Base-by-base conservation (phyloP, 2,329 filamentous ascomycete species). In the Colletotrichum agaves region DNA sequence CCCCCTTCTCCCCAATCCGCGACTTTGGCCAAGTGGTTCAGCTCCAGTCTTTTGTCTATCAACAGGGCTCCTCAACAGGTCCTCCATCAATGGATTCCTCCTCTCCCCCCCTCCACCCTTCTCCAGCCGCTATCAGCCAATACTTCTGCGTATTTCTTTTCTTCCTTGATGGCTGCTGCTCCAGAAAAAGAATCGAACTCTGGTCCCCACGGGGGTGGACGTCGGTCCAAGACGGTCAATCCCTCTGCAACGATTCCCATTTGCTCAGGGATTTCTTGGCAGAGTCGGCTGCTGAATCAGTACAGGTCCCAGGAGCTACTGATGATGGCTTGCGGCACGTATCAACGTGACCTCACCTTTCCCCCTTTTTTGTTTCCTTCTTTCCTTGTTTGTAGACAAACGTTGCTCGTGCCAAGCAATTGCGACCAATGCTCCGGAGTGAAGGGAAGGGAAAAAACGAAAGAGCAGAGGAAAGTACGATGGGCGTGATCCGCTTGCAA, bases 201-300 rank as follows among this genome's bases (percentile, higher is more conserved):
- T 17, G 19, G 57, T 60, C 57, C 57, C 57, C 57, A 60, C 57
- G 57, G 57, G 57, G 57, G 57, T 52, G 57, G 57, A 60, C 57
- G 44, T 10, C 5, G 19, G 35, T 27, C 27, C 37, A 44, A 21
- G 33, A 19, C 8, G 44, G 44, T 49, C 44, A 49, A 60, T 50
- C 46, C 19, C 57, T 60, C 57, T 60, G 44, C 35, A 31, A 50
- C 44, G 44, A 39, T 43, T 41, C 21, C 57, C 57, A 60, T 60
- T 60, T 50, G 57, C 21, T 31, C 39, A 12, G 33, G 12, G 37
- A 33, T 41, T 52, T 49, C 63, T 67, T 67, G 63, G 63, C 59
- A 63, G 39, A 46, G 58, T 52, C 49, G 31, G 60, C 17, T 57
- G 37, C 59, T 67, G 59, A 67, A 44, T 67, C 63, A 67, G 63